Conservation (phyloP, 2,329 filamentous ascomycete species). For the Coniochaeta hoffmannii region DNA sequence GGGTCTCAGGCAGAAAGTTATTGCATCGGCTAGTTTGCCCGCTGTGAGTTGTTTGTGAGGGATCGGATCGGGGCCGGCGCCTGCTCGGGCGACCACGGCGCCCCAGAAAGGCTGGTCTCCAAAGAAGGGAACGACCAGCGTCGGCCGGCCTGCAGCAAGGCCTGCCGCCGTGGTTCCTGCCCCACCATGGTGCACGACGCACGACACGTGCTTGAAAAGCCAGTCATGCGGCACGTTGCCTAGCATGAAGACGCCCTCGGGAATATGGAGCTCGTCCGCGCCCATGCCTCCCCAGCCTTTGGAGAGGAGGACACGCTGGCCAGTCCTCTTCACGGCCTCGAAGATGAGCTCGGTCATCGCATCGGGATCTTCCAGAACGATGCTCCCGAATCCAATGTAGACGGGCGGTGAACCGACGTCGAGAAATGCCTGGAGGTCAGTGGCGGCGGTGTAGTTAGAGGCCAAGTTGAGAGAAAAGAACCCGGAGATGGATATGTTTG, state of each 20-base stretch:
- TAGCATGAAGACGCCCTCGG: conserved; percentile 72
- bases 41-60: conserved; percentile 25
- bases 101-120: conserved; percentile 83
- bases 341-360: conserved; percentile 65
- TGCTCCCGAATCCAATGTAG: conserved; percentile 79
- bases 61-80: conserved; percentile 55
- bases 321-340: conserved; percentile 57
- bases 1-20: conserved; percentile 22
- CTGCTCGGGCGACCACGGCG: conserved; percentile 63
- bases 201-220: conserved; percentile 74
- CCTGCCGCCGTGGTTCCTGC: conserved; percentile 83
- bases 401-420: conserved; percentile 64
- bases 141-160: conserved; percentile 75
- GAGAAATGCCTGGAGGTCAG: conserved; percentile 60
- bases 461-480: conserved; percentile 70
- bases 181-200: conserved; percentile 81
- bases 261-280: conserved; percentile 58
- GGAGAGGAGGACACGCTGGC: conserved; percentile 72
- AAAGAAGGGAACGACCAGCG: conserved; percentile 80
- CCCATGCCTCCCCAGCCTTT: conserved; percentile 87
- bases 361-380: conserved; percentile 70
- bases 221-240: conserved; percentile 85
- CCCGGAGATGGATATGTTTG: conserved; percentile 64
- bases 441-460: conserved; percentile 56
- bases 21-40: conserved; percentile 26